Evolutionary conservation across 805 yeast genomes (phyloP), one percentile per base, ranked within the genome.

Genomic region (Myxozyma neotropica): DNA sequence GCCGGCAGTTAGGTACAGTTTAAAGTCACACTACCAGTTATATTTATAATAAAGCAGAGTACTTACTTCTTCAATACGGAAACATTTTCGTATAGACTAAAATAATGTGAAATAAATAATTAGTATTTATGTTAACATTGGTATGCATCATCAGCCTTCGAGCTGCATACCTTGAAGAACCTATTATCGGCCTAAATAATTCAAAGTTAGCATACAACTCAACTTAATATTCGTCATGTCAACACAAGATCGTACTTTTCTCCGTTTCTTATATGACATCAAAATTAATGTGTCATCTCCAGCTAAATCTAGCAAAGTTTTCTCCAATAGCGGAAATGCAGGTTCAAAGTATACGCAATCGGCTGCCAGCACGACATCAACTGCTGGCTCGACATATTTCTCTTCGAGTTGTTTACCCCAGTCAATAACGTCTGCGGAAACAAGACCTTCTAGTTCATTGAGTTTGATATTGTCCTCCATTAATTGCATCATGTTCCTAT

Each of bases 281-380:
- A 82, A 58, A 3, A 83, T 75, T 35, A 77, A 70, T 6, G 82
- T 77, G 23, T 76, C 77, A 4, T 70, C 64, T 21, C 55, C 59
- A n/a, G 66, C 52, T 19, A 83, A 65, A 58, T 81, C 82, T 36
- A 81, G 59, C 31, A 83, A 69, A 0, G 86, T 83, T 59, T 74
- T 70, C 53, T 80, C 81, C 39, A 83, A 68, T 42, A 82, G 66
- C 3, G 83, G 84, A 66, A 83, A 83, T 2, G 84, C 83, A 8
- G 73, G 67, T 64, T 82, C 86, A 27, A 80, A 72, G 58, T 83
- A 83, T 13, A 83, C 86, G 69, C 86, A 82, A 68, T 83, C 87
- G 0, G 86, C 86, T 4, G 86, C 86, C 24, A 83, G 67, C 1
- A 83, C 70, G 4, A 82, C 70, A 68, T 81, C 84, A 2, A 76